phyloP scores from a whole-genome alignment of 2,329 filamentous ascomycete species.

The Graphiopsis chlorocephala region DNA sequence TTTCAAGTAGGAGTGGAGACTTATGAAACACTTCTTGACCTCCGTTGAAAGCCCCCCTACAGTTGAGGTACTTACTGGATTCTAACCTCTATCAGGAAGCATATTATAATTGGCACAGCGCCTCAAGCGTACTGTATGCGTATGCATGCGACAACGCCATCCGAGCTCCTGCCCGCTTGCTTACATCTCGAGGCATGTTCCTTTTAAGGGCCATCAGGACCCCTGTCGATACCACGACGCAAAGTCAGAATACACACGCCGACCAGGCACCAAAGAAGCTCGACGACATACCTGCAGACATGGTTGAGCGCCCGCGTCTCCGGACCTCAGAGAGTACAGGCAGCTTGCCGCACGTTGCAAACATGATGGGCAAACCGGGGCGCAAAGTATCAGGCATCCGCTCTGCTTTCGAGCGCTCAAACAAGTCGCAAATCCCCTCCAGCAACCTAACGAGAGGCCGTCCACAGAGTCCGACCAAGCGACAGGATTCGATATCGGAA shows the following conservation, averaged over 20 bases:
- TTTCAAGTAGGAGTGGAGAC: background rate
- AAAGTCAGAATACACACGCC: background rate
- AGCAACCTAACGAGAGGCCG: background rate
- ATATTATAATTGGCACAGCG: background rate
- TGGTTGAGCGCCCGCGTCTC: background rate
- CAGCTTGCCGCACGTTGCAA: background rate
- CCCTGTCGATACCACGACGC: background rate
- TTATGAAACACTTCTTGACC: background rate
- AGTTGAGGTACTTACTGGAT: background rate
- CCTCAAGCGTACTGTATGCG: background rate
- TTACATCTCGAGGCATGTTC: background rate
- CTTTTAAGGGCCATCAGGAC: background rate
- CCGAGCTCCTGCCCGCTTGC: background rate
- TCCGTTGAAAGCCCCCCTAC: background rate
- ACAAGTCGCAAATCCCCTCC: background rate
- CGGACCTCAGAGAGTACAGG: background rate
- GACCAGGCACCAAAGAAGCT: background rate
- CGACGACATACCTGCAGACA: background rate
- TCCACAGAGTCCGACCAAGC: constrained; percentile 10
- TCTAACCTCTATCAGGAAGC: background rate
- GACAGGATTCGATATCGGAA: background rate
- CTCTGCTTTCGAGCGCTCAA: constrained; percentile 8
- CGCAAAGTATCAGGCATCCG: constrained; percentile 6
- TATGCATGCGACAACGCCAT: background rate
- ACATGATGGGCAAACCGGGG: background rate